These are phyloP conservation scores for Aspergillus hancockii DNA, from an alignment of 495 filamentous ascomycete species.

Conservation along the genomic window DNA sequence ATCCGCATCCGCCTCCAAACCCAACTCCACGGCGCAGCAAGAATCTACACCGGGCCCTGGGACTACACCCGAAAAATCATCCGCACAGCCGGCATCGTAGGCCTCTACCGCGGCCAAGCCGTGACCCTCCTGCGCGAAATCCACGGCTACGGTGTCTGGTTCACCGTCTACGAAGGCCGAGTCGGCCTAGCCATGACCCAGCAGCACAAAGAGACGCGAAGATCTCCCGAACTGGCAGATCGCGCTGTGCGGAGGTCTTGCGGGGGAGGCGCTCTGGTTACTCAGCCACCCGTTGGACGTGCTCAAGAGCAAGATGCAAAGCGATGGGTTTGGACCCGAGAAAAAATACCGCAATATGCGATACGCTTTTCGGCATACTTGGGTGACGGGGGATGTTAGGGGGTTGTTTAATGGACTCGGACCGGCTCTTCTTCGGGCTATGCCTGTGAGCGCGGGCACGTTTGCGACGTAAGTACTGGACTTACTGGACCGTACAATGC, in stretches of 20 bases:
- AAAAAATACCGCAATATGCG: constrained; percentile 64
- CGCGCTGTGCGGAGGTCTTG: constrained; percentile 27
- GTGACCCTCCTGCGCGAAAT: constrained; percentile 37
- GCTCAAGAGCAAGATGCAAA: constrained; percentile 95
- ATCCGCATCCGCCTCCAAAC: constrained; percentile 85
- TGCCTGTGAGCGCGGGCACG: constrained; percentile 57
- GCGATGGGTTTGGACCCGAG: constrained; percentile 68
- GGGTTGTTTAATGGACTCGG: constrained; percentile 86
- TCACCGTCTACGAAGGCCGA: not conserved
- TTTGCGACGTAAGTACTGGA: constrained; percentile 14
- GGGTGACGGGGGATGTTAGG: constrained; percentile 56
- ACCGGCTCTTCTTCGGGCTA: constrained; percentile 78
- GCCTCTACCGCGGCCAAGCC: constrained; percentile 75
- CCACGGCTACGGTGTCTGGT: constrained; percentile 7
- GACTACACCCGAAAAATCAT: constrained; percentile 71
- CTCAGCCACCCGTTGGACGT: constrained; percentile 86
- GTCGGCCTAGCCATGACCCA: not conserved
- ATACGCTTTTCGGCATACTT: constrained; percentile 76
- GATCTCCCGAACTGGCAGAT: constrained; percentile 12
- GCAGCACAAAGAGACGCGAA: constrained; percentile 1
- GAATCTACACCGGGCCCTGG: constrained; percentile 5
- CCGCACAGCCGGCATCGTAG: constrained; percentile 64
- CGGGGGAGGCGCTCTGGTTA: constrained; percentile 83
- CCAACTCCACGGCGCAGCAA: not conserved
- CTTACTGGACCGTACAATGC: no score